These are phyloP conservation scores for Lagenaria siceraria DNA, from an alignment of 306 rosid species.

Conservation along the genomic window DNA sequence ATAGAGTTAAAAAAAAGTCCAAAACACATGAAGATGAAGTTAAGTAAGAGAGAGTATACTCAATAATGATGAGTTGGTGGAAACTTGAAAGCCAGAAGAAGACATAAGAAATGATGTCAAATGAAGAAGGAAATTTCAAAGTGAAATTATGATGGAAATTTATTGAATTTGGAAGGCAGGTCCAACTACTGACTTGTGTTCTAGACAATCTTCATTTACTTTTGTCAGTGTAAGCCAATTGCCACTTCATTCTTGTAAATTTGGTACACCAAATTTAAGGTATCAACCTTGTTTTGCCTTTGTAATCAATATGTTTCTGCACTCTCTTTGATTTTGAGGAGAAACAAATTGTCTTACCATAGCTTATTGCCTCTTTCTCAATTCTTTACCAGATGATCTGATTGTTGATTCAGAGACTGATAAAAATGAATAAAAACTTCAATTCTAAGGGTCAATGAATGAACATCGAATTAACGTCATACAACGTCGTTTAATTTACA, in stretches of 20 bases:
- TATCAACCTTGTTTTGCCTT: not conserved
- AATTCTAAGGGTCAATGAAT: not conserved
- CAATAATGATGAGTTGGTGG: not conserved
- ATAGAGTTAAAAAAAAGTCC: not conserved
- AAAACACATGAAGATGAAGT: not conserved
- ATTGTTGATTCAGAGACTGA: not conserved
- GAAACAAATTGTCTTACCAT: not conserved
- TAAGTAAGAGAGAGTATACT: not conserved
- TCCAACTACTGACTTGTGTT: constrained; percentile 3
- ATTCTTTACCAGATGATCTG: not conserved
- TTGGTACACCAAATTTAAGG: not conserved
- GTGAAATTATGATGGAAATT: constrained; percentile 1
- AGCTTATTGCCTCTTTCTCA: not conserved
- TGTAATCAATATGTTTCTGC: not conserved
- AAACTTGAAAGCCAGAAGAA: not conserved
- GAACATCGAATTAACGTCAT: not conserved
- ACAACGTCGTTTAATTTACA: not conserved
- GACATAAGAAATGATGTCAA: not conserved
- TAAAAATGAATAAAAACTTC: not conserved
- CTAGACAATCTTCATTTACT: not conserved
- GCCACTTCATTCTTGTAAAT: not conserved
- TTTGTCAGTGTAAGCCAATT: not conserved
- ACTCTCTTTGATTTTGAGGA: not conserved
- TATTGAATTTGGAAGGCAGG: constrained; percentile 1
- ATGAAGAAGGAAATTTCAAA: not conserved